Evolutionary conservation across 352 stramenopile species (phyloP).

Genomic region (Globisporangium uncinulatum): DNA sequence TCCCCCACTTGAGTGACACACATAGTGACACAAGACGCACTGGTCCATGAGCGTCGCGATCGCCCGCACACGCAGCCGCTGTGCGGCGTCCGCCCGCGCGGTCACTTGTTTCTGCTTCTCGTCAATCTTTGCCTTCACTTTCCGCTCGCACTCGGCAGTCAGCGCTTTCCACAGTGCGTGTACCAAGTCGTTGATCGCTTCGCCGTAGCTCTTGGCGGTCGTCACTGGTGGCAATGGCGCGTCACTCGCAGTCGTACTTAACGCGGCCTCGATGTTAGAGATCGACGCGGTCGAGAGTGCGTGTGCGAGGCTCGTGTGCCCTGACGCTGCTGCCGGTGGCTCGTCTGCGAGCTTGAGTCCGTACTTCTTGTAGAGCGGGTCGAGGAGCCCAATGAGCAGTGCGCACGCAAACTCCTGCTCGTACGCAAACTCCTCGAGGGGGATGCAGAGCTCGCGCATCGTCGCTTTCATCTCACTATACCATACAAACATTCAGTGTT

Average conservation of each 20-base stretch:
- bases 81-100: constrained; percentile 46
- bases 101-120: constrained; percentile 76
- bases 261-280: not conserved
- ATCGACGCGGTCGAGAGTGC: constrained; percentile 4
- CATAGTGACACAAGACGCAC: constrained; percentile 27
- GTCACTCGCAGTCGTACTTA: not conserved
- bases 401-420: constrained; percentile 73
- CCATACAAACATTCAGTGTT: not conserved
- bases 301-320: constrained; percentile 1
- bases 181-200: constrained; percentile 62
- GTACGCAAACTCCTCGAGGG: constrained; percentile 79
- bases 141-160: constrained; percentile 46
- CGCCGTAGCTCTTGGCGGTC: constrained; percentile 48
- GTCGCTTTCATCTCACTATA: constrained; percentile 80
- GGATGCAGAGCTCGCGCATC: constrained; percentile 80
- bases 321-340: not conserved
- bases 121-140: constrained; percentile 64
- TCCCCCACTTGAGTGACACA: not conserved
- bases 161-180: constrained; percentile 59
- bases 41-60: constrained; percentile 54
- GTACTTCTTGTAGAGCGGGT: constrained; percentile 70
- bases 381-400: constrained; percentile 61
- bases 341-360: constrained; percentile 31
- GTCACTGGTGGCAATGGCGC: not conserved
- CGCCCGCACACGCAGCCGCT: constrained; percentile 48